Evolutionary conservation across 1,284 basidiomycete species (phyloP), one percentile per base, ranked within the genome.

Genomic region (Ceratobasidium sp.): DNA sequence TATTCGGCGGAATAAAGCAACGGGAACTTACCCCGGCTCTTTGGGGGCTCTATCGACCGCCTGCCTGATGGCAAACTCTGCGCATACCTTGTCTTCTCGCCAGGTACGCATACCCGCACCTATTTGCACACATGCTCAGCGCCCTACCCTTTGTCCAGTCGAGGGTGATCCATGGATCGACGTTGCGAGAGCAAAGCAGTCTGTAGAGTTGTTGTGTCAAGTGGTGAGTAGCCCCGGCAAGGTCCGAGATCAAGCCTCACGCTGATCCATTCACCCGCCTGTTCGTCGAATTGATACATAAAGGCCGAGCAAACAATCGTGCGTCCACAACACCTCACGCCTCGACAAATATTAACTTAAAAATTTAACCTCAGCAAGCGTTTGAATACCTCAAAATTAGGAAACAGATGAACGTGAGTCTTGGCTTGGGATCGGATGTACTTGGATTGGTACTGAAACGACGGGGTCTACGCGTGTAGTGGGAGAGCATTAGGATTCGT

Each of bases 371-470:
- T 61, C 59, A 48, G 68, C 27, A 24, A 34, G 54, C 27, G 54
- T 71, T 59, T 59, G 24, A 48, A 58, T 34, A 61, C 19, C 54
- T 71, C 22, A 48, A 59, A 49, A 27, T 59, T 13, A n/a, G 49
- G 27, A 59, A 49, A 31, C 68, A 61, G 29, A 71, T 71, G 39
- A 71, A 61, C 24, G 68, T 61, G n/a, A 46, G 54, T 49, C 29
- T 61, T 1, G 19, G 19, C 61, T 46, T 31, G 22, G 43, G 16
- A 9, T 6, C 37, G 29, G 24, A 29, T 31, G 31, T 64, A 34
- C 3, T 29, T 9, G 39, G 65, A 16, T 11, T 43, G 65, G 37
- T 43, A 31, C 65, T 69, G 65, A 69, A 69, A 58, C 65, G 22
- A 13, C 65, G 53, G 65, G 29, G 22, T 13, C 37, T 51, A 27